Percentiles rank a stretch among this genome's conserved stretches.
Evolutionary conservation across 306 rosid species (phyloP).

Genomic region (Casuarina cunninghamiana): DNA sequence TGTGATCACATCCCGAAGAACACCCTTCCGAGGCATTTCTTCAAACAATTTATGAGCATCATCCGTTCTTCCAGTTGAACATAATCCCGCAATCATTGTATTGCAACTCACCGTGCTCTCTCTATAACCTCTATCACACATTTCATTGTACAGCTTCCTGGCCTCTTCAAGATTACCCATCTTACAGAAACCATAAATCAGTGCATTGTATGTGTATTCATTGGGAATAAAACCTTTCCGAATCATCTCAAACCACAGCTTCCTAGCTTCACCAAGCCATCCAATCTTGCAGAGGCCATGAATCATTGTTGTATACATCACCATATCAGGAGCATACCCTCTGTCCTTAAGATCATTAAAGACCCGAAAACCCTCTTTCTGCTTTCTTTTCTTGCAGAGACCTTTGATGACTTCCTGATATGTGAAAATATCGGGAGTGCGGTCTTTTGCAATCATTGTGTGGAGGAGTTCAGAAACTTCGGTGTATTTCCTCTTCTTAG

Average conservation of each 20-base stretch:
- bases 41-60: slow-evolving; percentile 56
- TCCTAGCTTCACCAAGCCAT: slow-evolving; percentile 58
- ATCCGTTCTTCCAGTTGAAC: slow-evolving; percentile 46
- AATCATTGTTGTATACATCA: slow-evolving; percentile 73
- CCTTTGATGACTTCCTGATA: slow-evolving; percentile 65
- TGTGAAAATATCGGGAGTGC: slow-evolving; percentile 46
- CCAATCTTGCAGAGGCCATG: slow-evolving; percentile 52
- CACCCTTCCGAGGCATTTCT: slow-evolving; percentile 58
- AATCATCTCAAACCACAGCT: slow-evolving; percentile 86
- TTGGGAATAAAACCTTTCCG: slow-evolving; percentile 62
- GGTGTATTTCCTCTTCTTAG: slow-evolving; percentile 42
- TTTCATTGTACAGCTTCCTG: slow-evolving; percentile 52
- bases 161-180: slow-evolving; percentile 50
- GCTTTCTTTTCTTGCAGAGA: slow-evolving; percentile 46
- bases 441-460: slow-evolving; percentile 53
- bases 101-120: slow-evolving; percentile 45
- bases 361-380: slow-evolving; percentile 45
- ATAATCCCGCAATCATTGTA: slow-evolving; percentile 55
- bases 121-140: slow-evolving; percentile 52
- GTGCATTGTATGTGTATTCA: slow-evolving; percentile 51
- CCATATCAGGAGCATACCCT: slow-evolving; percentile 68
- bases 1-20: slow-evolving; percentile 46
- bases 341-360: slow-evolving; percentile 76
- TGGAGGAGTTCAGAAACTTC: slow-evolving; percentile 68
- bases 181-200: slow-evolving; percentile 54